A percentile compares a stretch with the other conserved stretches of the same genome.
These are phyloP conservation scores for Arabis alpina DNA, from an alignment of 345 rosid species.

Conservation along the genomic window DNA sequence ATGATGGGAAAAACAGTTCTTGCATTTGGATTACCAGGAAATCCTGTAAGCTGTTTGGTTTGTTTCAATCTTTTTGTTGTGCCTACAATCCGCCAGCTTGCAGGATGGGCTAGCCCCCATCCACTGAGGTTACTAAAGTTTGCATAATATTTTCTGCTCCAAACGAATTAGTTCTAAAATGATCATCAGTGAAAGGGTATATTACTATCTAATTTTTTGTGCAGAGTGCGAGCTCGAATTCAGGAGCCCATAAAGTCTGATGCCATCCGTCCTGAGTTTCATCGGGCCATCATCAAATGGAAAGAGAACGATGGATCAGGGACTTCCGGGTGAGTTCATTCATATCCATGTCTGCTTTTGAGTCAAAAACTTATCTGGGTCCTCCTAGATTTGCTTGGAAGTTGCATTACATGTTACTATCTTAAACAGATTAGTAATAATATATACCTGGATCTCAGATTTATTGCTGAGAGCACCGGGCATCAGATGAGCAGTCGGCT, in stretches of 20 bases:
- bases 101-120: conserved; percentile 88
- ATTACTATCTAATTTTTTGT: conserved; percentile 18
- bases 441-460: conserved; percentile 53
- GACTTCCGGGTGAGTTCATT: conserved; percentile 65
- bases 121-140: conserved; percentile 64
- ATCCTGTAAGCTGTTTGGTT: conserved; percentile 95
- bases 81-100: conserved; percentile 74
- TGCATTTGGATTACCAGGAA: conserved; percentile 97
- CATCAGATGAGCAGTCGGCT: conserved; percentile 91
- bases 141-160: conserved; percentile 16
- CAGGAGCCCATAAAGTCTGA: conserved; percentile 71
- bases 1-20: conserved; percentile 54
- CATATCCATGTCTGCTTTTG: conserved; percentile 20
- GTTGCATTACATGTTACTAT: conserved; percentile 10
- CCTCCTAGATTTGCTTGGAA: conserved; percentile 15
- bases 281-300: conserved; percentile 78
- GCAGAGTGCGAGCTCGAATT: conserved; percentile 77
- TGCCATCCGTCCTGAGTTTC: conserved; percentile 67
- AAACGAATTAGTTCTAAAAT: background rate
- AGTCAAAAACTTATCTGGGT: background rate
- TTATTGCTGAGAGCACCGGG: conserved; percentile 94
- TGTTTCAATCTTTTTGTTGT: conserved; percentile 88
- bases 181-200: background rate
- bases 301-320: conserved; percentile 86
- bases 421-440: conserved; percentile 16